These are phyloP conservation scores for Elsinoe australis DNA, from an alignment of 2,329 filamentous ascomycete species.

Conservation along the genomic window DNA sequence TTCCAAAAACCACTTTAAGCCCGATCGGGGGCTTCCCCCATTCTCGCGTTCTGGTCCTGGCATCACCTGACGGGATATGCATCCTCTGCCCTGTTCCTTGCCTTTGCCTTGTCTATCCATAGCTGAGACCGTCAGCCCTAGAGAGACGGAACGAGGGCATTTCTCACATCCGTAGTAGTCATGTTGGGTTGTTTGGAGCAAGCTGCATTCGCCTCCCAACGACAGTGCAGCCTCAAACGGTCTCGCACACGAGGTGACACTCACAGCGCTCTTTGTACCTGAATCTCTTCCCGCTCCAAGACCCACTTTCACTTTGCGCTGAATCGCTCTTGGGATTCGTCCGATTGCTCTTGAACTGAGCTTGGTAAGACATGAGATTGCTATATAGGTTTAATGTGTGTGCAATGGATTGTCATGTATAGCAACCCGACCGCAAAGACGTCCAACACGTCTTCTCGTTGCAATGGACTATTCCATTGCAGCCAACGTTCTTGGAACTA, in stretches of 20 bases:
- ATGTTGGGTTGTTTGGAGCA: neutral
- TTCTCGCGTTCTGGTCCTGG: neutral
- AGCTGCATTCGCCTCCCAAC: neutral
- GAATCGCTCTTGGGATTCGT: neutral
- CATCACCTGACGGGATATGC: neutral
- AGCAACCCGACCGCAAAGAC: neutral
- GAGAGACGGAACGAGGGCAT: neutral
- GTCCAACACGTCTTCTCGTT: no score
- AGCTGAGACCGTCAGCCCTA: neutral
- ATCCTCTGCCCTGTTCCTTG: neutral
- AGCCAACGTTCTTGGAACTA: slow-evolving; percentile 52
- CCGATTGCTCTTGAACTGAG: no score
- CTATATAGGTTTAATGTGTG: neutral
- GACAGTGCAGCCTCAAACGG: slow-evolving; percentile 7
- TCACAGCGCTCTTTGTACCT: neutral
- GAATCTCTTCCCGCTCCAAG: neutral
- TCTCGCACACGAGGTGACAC: neutral
- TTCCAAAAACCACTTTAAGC: slow-evolving; percentile 12
- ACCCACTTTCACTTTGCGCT: neutral
- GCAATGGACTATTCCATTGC: slow-evolving; percentile 52
- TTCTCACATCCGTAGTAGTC: no score
- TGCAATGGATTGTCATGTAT: neutral
- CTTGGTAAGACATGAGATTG: no score
- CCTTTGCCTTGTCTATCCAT: no score
- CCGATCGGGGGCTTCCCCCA: neutral